phyloP scores from a whole-genome alignment of 345 rosid species.

The Populus euphratica region DNA sequence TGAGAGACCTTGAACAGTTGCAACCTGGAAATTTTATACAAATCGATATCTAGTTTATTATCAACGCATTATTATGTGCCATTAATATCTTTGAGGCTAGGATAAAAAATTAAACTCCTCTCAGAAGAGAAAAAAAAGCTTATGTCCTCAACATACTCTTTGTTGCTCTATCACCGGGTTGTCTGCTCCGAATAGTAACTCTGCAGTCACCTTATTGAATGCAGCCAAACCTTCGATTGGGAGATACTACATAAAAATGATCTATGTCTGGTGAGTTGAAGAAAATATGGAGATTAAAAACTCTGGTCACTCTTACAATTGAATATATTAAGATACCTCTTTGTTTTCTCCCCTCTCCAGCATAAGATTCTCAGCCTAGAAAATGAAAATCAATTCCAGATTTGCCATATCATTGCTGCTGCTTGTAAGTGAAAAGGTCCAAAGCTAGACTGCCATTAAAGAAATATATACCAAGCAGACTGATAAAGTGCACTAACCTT shows the following conservation, averaged over 20 bases:
- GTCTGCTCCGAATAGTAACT: conserved; percentile 78
- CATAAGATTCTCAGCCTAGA: conserved; percentile 84
- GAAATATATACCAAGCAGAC: conserved; percentile 6
- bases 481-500: conserved; percentile 47
- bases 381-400: conserved; percentile 12
- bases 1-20: conserved; percentile 96
- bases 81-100: not conserved
- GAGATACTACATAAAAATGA: conserved; percentile 63
- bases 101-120: not conserved
- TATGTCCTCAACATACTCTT: conserved; percentile 46
- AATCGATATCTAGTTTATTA: not conserved
- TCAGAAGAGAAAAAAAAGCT: not conserved
- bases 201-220: conserved; percentile 90
- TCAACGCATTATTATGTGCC: not conserved
- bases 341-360: conserved; percentile 87
- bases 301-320: not conserved
- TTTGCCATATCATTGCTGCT: not conserved
- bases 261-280: conserved; percentile 5
- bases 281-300: not conserved
- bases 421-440: not conserved
- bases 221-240: conserved; percentile 98
- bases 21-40: conserved; percentile 53
- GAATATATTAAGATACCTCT: conserved; percentile 56
- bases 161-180: conserved; percentile 66
- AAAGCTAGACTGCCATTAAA: not conserved